Base-by-base conservation (phyloP, 805 yeast genomes). In the Nakazawaea populi region DNA sequence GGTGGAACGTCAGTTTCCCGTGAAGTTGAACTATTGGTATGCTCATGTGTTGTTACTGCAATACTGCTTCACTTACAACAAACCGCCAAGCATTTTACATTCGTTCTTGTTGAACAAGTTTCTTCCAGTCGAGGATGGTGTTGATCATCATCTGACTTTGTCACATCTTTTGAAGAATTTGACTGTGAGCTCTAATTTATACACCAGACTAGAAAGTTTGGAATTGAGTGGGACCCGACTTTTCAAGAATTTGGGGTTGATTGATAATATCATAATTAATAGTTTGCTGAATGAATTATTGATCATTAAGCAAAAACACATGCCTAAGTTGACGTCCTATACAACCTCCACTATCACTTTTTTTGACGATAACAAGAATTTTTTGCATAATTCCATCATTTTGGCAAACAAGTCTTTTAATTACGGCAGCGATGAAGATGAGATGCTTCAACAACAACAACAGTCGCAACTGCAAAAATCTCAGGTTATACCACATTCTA, bases 351-450 rank as follows among this genome's bases (percentile, higher is more conserved):
- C 47, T 34, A 18, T 45, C 24, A 18, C 47, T 5, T 51, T 63
- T 4, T 62, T 62, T 46, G 58, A 62, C 29, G 65, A 72, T 36
- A 67, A 70, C 55, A 70, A 70, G 46, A 70, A 73, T 53, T 66
- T 69, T 30, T 60, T 80, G 8, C 85, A 80, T 54, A 78, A 79
- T 58, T 70, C 82, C 0, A 74, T 79, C 18, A 79, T 80, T 12
- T 67, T 79, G 56, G 71, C 77, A 7, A 79, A 78, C 56, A 77
- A 75, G 57, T 70, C 71, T 27, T 61, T 66, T 48, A 66, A 63
- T 46, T 56, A 32, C 24, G 47, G 37, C 11, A 37, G 34, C 24
- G 47, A 46, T 7, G 53, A 50, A 6, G 42, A 49, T 41, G 42
- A 59, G 38, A 51, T 55, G 56, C 48, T 56, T 60, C 31, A 58